Evolutionary conservation across 2,329 filamentous ascomycete species (phyloP).

Genomic region (Atkinsonella texensis): DNA sequence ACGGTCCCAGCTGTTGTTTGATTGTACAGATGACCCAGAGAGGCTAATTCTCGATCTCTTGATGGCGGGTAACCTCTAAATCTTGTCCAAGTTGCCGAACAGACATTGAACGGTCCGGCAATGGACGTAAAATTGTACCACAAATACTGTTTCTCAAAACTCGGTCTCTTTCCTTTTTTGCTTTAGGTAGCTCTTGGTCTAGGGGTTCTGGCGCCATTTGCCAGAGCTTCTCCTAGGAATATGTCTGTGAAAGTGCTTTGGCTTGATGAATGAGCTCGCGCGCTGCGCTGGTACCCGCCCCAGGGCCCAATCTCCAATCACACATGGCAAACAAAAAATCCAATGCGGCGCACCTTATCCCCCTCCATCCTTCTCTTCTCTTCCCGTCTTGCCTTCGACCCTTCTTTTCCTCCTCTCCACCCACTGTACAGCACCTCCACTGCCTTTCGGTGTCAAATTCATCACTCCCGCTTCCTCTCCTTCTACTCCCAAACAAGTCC

Average conservation of each 20-base stretch:
- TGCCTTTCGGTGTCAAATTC: conserved; percentile 11
- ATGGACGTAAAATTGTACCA: too few relatives aligned
- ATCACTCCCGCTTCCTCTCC: conserved; percentile 15
- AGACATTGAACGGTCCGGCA: too few relatives aligned
- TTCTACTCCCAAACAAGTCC: conserved; percentile 16
- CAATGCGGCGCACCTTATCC: conserved; percentile 14
- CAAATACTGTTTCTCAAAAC: too few relatives aligned
- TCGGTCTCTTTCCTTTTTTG: neutral
- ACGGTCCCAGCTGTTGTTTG: too few relatives aligned
- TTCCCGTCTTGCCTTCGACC: conserved; percentile 13
- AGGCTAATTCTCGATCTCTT: too few relatives aligned
- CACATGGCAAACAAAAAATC: conserved; percentile 26
- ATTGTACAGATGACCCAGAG: too few relatives aligned
- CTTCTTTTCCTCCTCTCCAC: conserved; percentile 9
- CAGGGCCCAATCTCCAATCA: conserved; percentile 29
- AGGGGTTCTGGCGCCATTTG: neutral
- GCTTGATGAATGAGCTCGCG: neutral
- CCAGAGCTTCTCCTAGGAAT: neutral
- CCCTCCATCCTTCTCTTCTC: conserved; percentile 15
- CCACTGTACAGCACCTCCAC: conserved; percentile 12
- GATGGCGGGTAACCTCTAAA: too few relatives aligned
- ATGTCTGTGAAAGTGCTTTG: neutral
- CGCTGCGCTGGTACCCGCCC: conserved; percentile 6
- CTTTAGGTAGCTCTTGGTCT: neutral
- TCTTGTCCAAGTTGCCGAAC: too few relatives aligned